Evolutionary conservation across 2,329 filamentous ascomycete species (phyloP), one percentile per base, ranked within the genome.

Genomic region (Aurifilum marmelostoma): DNA sequence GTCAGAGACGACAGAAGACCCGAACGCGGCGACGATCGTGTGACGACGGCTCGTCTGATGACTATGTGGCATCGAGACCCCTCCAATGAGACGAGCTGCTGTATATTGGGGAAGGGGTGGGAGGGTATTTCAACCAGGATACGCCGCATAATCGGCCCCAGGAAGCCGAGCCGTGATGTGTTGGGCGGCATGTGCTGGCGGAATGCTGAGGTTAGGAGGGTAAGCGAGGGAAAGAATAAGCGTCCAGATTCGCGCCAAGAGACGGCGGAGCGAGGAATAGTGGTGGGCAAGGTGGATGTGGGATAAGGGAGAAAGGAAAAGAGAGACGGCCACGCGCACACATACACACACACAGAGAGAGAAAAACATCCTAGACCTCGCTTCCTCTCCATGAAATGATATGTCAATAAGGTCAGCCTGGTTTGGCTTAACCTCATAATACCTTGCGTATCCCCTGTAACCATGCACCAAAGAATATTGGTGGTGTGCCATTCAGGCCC

Each of bases 401-500:
- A 59, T 21, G 32, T 59, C 56, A 59, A 14, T 37, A 4, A 37
- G 14, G 27, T n/a, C 18, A 32, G 54, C 29, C 56, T 34, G 56
- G 56, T 29, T 18, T 56, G 52, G 24, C 52, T 18, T 29, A 18
- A 8, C 24, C 52, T 29, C 52, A 29, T 9, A 29, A 27, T 27
- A 56, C 24, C 52, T 32, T 56, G 12, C 52, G 18, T 32, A 56
- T 34, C 47, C 27, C 27, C 21, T 34, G 56, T 29, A 18, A 32
- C 21, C 29, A 29, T 14, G 18, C 56, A 12, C 56, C 21, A 59
- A 18, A 8, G 18, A n/a, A n/a, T n/a, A 18, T 18, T 11, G 24
- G 29, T 59, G 56, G 56, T 59, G 56, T 59, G 56, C 29, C 21
- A 59, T 59, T 37, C 21, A 37, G 29, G 29, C 32, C 56, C 56